Evolutionary conservation across 768 basidiomycete genomes (phyloP), one percentile per base, ranked within the genome.

Genomic region (Pilatotrama ljubarskyi): DNA sequence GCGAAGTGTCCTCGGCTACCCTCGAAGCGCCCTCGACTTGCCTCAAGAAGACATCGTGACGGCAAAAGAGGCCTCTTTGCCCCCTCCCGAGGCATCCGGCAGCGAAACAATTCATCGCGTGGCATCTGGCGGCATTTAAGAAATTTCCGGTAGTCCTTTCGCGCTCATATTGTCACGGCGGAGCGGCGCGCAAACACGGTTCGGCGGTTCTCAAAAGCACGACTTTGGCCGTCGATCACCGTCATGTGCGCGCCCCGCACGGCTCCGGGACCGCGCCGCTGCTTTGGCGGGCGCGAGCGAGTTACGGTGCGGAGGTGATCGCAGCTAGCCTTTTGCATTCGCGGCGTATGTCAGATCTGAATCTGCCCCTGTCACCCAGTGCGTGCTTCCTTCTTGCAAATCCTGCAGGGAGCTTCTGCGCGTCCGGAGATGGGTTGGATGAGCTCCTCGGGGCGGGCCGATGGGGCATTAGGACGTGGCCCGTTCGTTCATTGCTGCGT

Each of bases 261-360:
- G 36, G 48, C 32, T 36, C 48, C 32, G 48, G 32, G 25, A 10
- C 26, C 48, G 48, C 48, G 25, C 25, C 48, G 48, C 25, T 50
- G 32, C 14, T 18, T 36, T 7, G 10, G 14, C 35, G 15, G 3
- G 32, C 32, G 15, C 17, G 32, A 36, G n/a, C 35, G 36, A 32
- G 10, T 18, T 32, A 11, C 20, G 35, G 3, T 32, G 29, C 9
- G 6, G n/a, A 9, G 18, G 29, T 36, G 48, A 50, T 50, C 48
- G 48, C 48, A 50, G 48, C 48, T 50, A 50, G 48, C 35, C 48
- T 50, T 50, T 50, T 50, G 29, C 6, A 20, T 20, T 18, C 32
- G 18, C 35, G 8, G 17, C 36, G 35, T 7, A 17, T 20, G 29
- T 32, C 29, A 50, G 48, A 36, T 37, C 48, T 35, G 48, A 29